These are phyloP conservation scores for Aspergillus sp. DNA, from an alignment of 2,329 filamentous ascomycete species.

Conservation along the genomic window DNA sequence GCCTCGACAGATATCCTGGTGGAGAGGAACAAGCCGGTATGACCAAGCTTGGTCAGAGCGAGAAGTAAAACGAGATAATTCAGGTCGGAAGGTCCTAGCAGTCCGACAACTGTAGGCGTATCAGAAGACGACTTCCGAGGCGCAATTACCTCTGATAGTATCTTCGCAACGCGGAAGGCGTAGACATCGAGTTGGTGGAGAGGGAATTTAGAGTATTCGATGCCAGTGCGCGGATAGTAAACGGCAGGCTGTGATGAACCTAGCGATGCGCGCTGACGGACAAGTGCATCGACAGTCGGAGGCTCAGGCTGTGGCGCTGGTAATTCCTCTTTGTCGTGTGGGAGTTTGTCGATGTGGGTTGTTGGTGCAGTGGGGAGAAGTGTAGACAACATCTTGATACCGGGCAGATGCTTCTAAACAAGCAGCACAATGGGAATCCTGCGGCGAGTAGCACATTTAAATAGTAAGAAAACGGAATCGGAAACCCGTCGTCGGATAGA, in stretches of 20 bases:
- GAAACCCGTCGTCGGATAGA: neutral
- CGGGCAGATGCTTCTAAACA: neutral
- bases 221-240: conserved; percentile 47
- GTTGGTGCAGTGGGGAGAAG: conserved; percentile 5
- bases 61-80: conserved; percentile 57
- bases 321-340: neutral
- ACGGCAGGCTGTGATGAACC: conserved; percentile 40
- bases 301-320: conserved; percentile 12
- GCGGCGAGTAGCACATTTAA: neutral
- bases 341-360: conserved; percentile 6
- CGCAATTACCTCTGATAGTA: conserved; percentile 21
- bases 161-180: conserved; percentile 32
- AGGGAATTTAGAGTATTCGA: conserved; percentile 50
- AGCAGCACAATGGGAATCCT: neutral
- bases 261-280: conserved; percentile 38
- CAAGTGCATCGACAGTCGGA: conserved; percentile 40
- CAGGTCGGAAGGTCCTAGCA: conserved; percentile 56
- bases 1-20: conserved; percentile 54
- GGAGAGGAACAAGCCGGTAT: conserved; percentile 56
- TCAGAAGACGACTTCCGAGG: conserved; percentile 27
- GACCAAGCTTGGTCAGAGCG: conserved; percentile 56
- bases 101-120: conserved; percentile 43
- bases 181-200: conserved; percentile 46
- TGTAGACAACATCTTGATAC: conserved; percentile 14
- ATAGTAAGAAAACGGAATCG: neutral